Base-by-base conservation (phyloP, 306 rosid species). In the Vigna nakashimae region DNA sequence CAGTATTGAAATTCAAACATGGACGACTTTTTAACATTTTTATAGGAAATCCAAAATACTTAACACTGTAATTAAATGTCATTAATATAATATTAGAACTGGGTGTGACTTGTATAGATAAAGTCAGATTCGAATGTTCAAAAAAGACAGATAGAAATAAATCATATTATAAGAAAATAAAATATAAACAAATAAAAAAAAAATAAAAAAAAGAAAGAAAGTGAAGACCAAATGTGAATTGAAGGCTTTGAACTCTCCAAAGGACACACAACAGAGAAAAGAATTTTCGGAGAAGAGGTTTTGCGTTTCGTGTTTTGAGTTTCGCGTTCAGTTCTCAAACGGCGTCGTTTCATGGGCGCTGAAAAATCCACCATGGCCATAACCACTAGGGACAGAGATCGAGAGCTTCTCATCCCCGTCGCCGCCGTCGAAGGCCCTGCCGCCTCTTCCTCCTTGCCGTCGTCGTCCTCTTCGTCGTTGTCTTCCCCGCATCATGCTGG, bases 351-450 rank as follows among this genome's bases (percentile, higher is more conserved):
- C 9, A 89, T 90, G 97, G 96, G 90, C 80, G 97, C 90, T 59
- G 93, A 84, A 10, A 88, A 90, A 71, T 76, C 91, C 49, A 74
- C 83, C 67, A 87, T 89, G 51, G 80, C 68, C 49, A 85, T 85
- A 83, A 83, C 83, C 30, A 80, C 70, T 77, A 91, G 96, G 85
- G 98, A 91, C 56, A 79, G 89, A 82, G 98, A 93, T 86, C 94
- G 91, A 16, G 96, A 93, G 86, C 98, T 91, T 79, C 94, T 93
- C 43, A 86, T 93, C 78, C 94, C 96, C 56, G 93, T 91, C 34
- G 87, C 89, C 20, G 81, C 86, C 18, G 15, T 83, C 36, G 50
- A 45, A 45, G 50, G 16, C 50, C 3, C 50, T 7, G 75, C 69
- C 56, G 69, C 90, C 18, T 77, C 86, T 11, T 12, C 50, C 15